A percentile compares a stretch with the other conserved stretches of the same genome.
Evolutionary conservation across 2,329 filamentous ascomycete species (phyloP).

Genomic region (Thielaviopsis populi): DNA sequence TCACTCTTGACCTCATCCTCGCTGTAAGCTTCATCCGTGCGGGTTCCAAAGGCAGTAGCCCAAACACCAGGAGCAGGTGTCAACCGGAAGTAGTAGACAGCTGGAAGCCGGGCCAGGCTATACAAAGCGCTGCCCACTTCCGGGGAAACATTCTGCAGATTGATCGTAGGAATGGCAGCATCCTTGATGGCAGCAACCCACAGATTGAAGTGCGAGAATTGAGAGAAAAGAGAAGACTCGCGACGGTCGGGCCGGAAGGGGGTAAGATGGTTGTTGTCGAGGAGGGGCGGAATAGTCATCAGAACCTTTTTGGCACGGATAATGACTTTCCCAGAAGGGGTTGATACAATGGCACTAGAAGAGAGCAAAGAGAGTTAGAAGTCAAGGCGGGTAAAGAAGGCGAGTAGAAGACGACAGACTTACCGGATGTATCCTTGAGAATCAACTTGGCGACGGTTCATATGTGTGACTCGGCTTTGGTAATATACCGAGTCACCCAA

Average conservation of each 20-base stretch:
- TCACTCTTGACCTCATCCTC: constrained; percentile 17
- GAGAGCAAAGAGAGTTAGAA: constrained; percentile 69
- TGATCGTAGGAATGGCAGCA: background rate
- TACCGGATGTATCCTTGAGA: constrained; percentile 71
- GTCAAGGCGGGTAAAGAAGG: constrained; percentile 62
- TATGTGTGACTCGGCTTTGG: constrained; percentile 81
- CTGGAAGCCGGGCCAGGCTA: constrained; percentile 6
- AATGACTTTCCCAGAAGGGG: constrained; percentile 50
- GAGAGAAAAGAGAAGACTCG: constrained; percentile 10
- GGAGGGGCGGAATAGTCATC: constrained; percentile 62
- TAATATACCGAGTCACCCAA: constrained; percentile 79
- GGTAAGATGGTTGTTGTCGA: constrained; percentile 31
- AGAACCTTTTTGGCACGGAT: constrained; percentile 69
- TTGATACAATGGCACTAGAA: constrained; percentile 56
- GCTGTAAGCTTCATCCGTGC: constrained; percentile 11
- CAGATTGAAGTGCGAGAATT: constrained; percentile 7
- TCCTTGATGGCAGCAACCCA: constrained; percentile 5
- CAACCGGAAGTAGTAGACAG: constrained; percentile 1
- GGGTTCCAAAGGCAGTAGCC: constrained; percentile 16
- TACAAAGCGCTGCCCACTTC: constrained; percentile 15
- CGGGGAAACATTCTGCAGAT: constrained; percentile 4
- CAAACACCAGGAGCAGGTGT: background rate
- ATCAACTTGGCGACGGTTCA: constrained; percentile 65
- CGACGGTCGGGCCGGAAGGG: constrained; percentile 19
- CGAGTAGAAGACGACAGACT: constrained; percentile 30